phyloP scores from a whole-genome alignment of 495 filamentous ascomycete species.

The Neurospora sp. region DNA sequence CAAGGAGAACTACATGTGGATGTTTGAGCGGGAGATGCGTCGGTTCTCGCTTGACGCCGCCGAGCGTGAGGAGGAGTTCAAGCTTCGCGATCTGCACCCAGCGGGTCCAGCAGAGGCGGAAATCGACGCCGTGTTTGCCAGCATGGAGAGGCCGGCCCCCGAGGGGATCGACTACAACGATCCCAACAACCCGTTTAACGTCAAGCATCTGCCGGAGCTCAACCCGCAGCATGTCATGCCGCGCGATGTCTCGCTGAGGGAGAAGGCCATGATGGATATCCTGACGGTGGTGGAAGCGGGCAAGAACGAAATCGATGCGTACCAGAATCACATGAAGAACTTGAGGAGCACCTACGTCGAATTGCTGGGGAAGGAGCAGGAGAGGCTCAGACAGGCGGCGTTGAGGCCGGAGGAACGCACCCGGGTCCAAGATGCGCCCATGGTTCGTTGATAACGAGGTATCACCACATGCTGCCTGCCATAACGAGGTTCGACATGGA shows the following conservation, averaged over 20 bases:
- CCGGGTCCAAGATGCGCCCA: not conserved
- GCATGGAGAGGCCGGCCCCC: constrained; percentile 17
- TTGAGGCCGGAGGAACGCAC: constrained; percentile 14
- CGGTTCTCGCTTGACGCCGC: constrained; percentile 37
- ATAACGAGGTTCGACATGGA: not conserved
- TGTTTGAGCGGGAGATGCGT: constrained; percentile 29
- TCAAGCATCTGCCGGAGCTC: not conserved
- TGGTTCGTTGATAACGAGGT: not conserved
- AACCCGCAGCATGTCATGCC: not conserved
- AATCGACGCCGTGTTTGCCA: constrained; percentile 14
- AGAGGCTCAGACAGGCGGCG: constrained; percentile 9
- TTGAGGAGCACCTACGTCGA: constrained; percentile 11
- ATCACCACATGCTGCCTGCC: not conserved
- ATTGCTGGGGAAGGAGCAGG: constrained; percentile 15
- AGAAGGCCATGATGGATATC: constrained; percentile 12
- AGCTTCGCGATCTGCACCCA: constrained; percentile 11
- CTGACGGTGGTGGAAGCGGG: constrained; percentile 11
- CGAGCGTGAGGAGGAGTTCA: constrained; percentile 53
- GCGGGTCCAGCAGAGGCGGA: constrained; percentile 4
- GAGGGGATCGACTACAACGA: constrained; percentile 15
- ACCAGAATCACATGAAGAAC: constrained; percentile 8
- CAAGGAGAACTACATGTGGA: constrained; percentile 30
- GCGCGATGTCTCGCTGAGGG: constrained; percentile 7
- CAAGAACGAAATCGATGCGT: constrained; percentile 9
- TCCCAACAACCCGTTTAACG: not conserved